Conservation (phyloP, 371 early-diverging fungal species). For the Lichtheimia corymbifera region DNA sequence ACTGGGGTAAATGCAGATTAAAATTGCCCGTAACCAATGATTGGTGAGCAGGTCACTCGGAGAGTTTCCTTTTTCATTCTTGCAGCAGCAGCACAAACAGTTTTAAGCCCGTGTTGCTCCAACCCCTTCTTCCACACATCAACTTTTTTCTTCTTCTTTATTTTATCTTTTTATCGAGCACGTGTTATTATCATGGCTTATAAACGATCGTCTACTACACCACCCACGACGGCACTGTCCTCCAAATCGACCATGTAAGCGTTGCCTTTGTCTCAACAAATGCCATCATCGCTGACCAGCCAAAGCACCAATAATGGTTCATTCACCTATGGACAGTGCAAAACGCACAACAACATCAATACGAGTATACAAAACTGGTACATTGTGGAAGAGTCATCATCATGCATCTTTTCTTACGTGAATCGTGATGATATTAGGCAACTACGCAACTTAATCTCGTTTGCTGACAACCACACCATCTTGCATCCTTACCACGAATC, state of each 20-base stretch:
- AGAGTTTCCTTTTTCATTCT: conserved; percentile 13
- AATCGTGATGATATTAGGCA: conserved; percentile 11
- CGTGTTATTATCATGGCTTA: too few relatives aligned
- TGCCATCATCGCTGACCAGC: too few relatives aligned
- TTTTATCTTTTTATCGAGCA: conserved; percentile 3
- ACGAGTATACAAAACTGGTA: conserved; percentile 25
- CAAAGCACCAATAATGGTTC: conserved; percentile 11
- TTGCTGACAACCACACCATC: conserved; percentile 8
- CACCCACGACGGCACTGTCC: too few relatives aligned
- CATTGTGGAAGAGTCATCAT: too few relatives aligned
- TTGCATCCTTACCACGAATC: conserved; percentile 17
- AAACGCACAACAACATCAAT: conserved; percentile 11
- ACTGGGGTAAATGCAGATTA: too few relatives aligned
- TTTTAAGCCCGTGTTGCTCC: not conserved
- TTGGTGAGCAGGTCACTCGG: conserved; percentile 4
- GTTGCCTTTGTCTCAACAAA: too few relatives aligned
- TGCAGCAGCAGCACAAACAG: too few relatives aligned
- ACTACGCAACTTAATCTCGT: conserved; percentile 20
- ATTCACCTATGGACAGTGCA: conserved; percentile 7
- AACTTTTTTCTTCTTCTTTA: not conserved
- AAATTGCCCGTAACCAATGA: too few relatives aligned
- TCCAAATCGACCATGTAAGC: too few relatives aligned
- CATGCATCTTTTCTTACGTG: not conserved
- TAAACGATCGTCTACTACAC: too few relatives aligned
- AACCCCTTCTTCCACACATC: not conserved